These are phyloP conservation scores for Lachnellula suecica DNA, from an alignment of 2,329 filamentous ascomycete genomes.

Conservation along the genomic window DNA sequence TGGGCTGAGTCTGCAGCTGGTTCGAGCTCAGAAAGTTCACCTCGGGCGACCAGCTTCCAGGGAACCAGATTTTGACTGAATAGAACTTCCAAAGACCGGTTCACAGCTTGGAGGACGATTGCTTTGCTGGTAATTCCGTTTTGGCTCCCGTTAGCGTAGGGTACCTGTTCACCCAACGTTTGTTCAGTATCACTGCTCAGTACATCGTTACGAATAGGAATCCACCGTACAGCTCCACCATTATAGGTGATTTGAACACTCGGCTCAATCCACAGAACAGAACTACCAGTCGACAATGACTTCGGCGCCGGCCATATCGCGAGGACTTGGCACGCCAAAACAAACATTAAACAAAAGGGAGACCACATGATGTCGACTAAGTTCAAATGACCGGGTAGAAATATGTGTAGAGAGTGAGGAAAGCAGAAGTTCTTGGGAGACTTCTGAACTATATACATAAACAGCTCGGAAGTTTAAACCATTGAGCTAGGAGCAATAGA, in stretches of 20 bases:
- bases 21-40: conserved; percentile 58
- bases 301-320: conserved; percentile 60
- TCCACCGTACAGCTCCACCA: conserved; percentile 53
- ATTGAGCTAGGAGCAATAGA: neutral
- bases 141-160: conserved; percentile 6
- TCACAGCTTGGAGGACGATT: conserved; percentile 55
- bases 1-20: conserved; percentile 47
- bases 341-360: conserved; percentile 18
- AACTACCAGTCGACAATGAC: conserved; percentile 50
- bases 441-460: no score
- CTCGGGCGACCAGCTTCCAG: conserved; percentile 72
- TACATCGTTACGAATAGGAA: conserved; percentile 31
- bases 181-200: conserved; percentile 26
- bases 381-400: neutral
- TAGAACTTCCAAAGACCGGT: conserved; percentile 61
- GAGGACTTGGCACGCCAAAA: conserved; percentile 18
- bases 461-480: neutral
- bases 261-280: conserved; percentile 52
- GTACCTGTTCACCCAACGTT: conserved; percentile 20
- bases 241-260: conserved; percentile 58
- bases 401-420: neutral
- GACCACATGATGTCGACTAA: conserved; percentile 18
- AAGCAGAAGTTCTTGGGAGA: neutral
- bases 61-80: conserved; percentile 71
- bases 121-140: conserved; percentile 41